Conservation (phyloP, 495 filamentous ascomycete species). For the Penicillium alfredii region DNA sequence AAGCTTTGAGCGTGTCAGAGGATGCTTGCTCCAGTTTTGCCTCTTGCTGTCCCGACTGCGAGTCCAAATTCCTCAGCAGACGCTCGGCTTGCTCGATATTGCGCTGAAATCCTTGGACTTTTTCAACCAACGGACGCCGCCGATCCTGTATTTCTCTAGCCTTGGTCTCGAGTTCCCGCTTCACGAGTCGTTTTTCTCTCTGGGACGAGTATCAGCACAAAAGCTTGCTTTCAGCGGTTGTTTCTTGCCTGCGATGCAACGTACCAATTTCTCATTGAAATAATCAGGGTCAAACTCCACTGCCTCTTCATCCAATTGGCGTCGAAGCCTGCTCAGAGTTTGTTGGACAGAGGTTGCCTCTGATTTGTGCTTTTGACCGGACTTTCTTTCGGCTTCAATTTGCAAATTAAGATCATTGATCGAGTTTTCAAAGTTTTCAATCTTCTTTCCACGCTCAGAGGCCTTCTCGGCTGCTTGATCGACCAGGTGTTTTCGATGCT, state of each 20-base stretch:
- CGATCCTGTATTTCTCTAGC: slow-evolving; percentile 26
- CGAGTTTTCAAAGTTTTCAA: slow-evolving; percentile 48
- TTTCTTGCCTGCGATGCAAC: slow-evolving; percentile 10
- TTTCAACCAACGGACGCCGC: slow-evolving; percentile 19
- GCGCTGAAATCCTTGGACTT: slow-evolving; percentile 19
- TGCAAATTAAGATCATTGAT: slow-evolving; percentile 51
- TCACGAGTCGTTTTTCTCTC: slow-evolving; percentile 32
- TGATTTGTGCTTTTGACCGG: slow-evolving; percentile 43
- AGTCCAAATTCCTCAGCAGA: slow-evolving; percentile 59
- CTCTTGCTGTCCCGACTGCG: slow-evolving; percentile 69
- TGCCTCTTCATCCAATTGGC: slow-evolving; percentile 43
- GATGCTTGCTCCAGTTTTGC: slow-evolving; percentile 52
- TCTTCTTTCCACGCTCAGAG: slow-evolving; percentile 38
- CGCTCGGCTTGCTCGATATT: slow-evolving; percentile 33
- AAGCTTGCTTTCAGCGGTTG: neutral
- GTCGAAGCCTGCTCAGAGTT: slow-evolving; percentile 39
- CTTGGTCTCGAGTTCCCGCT: slow-evolving; percentile 27
- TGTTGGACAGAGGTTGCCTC: slow-evolving; percentile 41
- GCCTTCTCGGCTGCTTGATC: slow-evolving; percentile 48
- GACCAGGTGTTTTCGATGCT: slow-evolving; percentile 45
- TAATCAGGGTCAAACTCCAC: slow-evolving; percentile 47
- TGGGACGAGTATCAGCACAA: slow-evolving; percentile 22
- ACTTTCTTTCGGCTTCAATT: slow-evolving; percentile 53
- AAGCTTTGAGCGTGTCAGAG: slow-evolving; percentile 58
- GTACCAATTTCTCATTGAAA: slow-evolving; percentile 48